Conservation (phyloP, 1,284 basidiomycete species). For the Phenoliferia sp. region DNA sequence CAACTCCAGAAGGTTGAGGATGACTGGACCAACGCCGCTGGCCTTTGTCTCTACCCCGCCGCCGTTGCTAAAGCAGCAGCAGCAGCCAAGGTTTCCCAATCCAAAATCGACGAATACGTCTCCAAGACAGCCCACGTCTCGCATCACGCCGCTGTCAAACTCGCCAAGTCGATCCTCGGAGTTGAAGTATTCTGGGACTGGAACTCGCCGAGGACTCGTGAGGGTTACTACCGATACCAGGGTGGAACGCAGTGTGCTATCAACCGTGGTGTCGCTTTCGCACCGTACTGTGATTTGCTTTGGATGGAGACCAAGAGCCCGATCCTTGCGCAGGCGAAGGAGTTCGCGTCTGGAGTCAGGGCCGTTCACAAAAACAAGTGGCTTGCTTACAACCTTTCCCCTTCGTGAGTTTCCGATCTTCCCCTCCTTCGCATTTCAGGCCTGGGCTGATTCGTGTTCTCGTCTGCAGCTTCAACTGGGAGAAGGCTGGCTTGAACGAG, state of each 20-base stretch:
- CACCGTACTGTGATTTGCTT: slow-evolving; percentile 48
- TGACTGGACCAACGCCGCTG: slow-evolving; percentile 71
- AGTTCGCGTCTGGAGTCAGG: slow-evolving; percentile 86
- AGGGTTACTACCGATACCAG: slow-evolving; percentile 95
- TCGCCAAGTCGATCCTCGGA: slow-evolving; percentile 76
- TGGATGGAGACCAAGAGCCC: slow-evolving; percentile 98
- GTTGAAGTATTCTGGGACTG: slow-evolving; percentile 80
- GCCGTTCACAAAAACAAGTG: slow-evolving; percentile 73
- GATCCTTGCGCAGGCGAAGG: slow-evolving; percentile 86
- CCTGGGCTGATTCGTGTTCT: slow-evolving; percentile 34
- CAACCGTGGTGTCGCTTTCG: slow-evolving; percentile 86
- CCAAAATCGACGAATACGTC: slow-evolving; percentile 52
- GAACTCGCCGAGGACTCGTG: slow-evolving; percentile 88
- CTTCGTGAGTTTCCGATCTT: slow-evolving; percentile 58
- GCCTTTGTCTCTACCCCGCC: slow-evolving; percentile 71
- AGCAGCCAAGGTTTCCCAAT: slow-evolving; percentile 53
- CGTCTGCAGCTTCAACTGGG: slow-evolving; percentile 48
- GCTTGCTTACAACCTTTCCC: slow-evolving; percentile 90
- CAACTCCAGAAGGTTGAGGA: slow-evolving; percentile 84
- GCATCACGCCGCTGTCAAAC: slow-evolving; percentile 61
- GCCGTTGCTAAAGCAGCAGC: slow-evolving; percentile 68
- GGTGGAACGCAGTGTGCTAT: slow-evolving; percentile 93
- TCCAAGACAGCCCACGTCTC: slow-evolving; percentile 61
- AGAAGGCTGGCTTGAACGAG: slow-evolving; percentile 76
- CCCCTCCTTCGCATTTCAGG: slow-evolving; percentile 50